A percentile compares a stretch with the other conserved stretches of the same genome.
These are phyloP conservation scores for Porpolomopsis calyptriformis DNA, from an alignment of 768 basidiomycete genomes.

Conservation along the genomic window DNA sequence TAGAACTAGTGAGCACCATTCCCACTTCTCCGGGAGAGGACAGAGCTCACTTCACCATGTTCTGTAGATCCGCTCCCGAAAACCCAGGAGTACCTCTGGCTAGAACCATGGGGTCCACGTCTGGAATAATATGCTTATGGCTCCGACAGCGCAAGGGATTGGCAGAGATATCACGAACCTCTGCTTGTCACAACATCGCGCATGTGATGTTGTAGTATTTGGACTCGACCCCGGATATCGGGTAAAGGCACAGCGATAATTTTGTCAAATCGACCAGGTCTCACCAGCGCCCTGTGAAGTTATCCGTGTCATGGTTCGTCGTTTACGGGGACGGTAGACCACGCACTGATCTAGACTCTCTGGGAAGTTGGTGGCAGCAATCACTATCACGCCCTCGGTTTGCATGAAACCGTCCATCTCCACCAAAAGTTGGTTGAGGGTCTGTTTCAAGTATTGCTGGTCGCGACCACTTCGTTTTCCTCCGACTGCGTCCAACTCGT, in stretches of 20 bases:
- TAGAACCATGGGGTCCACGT: slow-evolving; percentile 77
- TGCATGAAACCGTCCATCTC: slow-evolving; percentile 97
- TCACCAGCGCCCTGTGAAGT: slow-evolving; percentile 67
- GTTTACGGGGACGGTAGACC: neutral
- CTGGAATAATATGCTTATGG: slow-evolving; percentile 22
- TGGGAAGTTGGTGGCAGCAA: slow-evolving; percentile 97
- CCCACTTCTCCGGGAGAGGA: slow-evolving; percentile 1
- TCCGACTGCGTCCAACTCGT: slow-evolving; percentile 91
- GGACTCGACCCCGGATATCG: slow-evolving; percentile 89
- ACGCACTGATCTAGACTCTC: slow-evolving; percentile 82
- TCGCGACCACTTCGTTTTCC: slow-evolving; percentile 77
- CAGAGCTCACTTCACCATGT: slow-evolving; percentile 81
- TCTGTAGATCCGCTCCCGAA: slow-evolving; percentile 94
- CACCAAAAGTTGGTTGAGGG: slow-evolving; percentile 90
- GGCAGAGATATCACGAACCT: slow-evolving; percentile 27
- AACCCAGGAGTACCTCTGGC: slow-evolving; percentile 94
- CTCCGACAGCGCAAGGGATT: slow-evolving; percentile 9
- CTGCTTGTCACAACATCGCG: slow-evolving; percentile 54
- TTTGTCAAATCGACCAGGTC: slow-evolving; percentile 94
- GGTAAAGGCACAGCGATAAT: slow-evolving; percentile 87
- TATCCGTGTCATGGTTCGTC: neutral
- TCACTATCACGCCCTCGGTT: slow-evolving; percentile 87
- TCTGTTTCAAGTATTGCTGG: slow-evolving; percentile 87
- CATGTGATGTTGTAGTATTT: slow-evolving; percentile 90
- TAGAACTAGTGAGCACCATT: slow-evolving; percentile 6